Base-by-base conservation (phyloP, 345 rosid genomes). In the Eutrema japonicum region DNA sequence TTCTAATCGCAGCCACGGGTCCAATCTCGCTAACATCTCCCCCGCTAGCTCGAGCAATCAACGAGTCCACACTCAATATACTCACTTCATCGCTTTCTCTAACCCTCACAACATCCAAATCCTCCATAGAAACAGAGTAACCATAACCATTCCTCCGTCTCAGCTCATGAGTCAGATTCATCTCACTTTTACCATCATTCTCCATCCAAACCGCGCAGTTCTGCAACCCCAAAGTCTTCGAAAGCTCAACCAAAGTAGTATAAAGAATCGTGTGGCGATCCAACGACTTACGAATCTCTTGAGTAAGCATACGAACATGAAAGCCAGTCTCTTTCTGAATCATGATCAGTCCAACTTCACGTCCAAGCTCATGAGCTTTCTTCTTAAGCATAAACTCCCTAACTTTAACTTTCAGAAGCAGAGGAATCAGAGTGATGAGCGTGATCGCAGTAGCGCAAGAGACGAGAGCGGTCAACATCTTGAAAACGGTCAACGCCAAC, bases 141-240 rank as follows among this genome's bases (percentile, higher is more conserved):
- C 68, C 71, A 66, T 72, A 79, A 29, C 69, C 36, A 46, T 49
- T 72, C 0, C 83, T 82, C 63, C 83, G 80, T 62, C 84, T 81
- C 49, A 88, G 71, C 77, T 85, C 88, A 73, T 86, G 96, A 22
- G 96, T 92, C 72, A 92, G 74, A 69, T 87, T 78, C 96, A 95
- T 83, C 81, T 83, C 85, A 0, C 81, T 85, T 75, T 77, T 85
- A 8, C 37, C 72, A 45, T 83, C 86, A 70, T 86, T 85, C 22
- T 95, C 92, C 97, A 95, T 95, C 99, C 99, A 95, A 63, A 95
- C 88, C 0, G 96, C 97, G 52, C 99, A 95, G 38, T 89, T 95
- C 71, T 87, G 96, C 82, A 95, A 81, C 37, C 75, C 89, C 50
- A 95, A 59, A 26, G 97, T 95, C 83, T 95, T 88, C 0, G 99